phyloP scores from a whole-genome alignment of 768 basidiomycete genomes.

The Lactarius akahatsu region DNA sequence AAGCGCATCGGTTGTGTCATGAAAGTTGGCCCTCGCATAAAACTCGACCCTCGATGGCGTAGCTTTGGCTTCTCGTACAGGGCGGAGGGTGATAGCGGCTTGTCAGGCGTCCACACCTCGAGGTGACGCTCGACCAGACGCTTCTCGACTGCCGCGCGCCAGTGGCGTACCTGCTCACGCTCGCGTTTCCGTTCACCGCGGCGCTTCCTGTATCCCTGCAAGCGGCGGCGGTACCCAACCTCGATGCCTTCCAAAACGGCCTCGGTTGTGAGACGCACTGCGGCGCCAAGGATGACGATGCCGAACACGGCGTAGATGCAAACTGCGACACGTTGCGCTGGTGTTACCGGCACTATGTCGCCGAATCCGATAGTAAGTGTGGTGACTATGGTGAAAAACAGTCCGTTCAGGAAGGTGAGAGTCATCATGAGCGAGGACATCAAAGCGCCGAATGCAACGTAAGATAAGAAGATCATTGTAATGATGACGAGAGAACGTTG shows the following conservation, averaged over 20 bases:
- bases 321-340: conserved; percentile 56
- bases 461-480: conserved; percentile 69
- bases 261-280: conserved; percentile 41
- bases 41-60: conserved; percentile 23
- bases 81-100: conserved; percentile 4
- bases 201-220: conserved; percentile 46
- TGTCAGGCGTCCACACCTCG: conserved; percentile 53
- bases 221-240: conserved; percentile 57
- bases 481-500: conserved; percentile 80
- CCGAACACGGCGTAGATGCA: conserved; percentile 59
- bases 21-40: conserved; percentile 31
- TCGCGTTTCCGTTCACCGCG: conserved; percentile 45
- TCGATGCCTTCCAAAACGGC: conserved; percentile 72
- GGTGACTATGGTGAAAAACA: conserved; percentile 76
- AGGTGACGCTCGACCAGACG: conserved; percentile 51
- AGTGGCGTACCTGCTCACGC: conserved; percentile 49
- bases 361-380: conserved; percentile 74
- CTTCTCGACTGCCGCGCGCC: conserved; percentile 63
- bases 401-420: conserved; percentile 64
- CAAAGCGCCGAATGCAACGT: conserved; percentile 71
- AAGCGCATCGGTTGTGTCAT: conserved; percentile 48
- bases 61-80: conserved; percentile 18
- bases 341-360: conserved; percentile 59
- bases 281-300: conserved; percentile 55
- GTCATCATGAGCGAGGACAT: conserved; percentile 52